Evolutionary conservation across 495 filamentous ascomycete genomes (phyloP).

Genomic region (Xylaria flabelliformis): DNA sequence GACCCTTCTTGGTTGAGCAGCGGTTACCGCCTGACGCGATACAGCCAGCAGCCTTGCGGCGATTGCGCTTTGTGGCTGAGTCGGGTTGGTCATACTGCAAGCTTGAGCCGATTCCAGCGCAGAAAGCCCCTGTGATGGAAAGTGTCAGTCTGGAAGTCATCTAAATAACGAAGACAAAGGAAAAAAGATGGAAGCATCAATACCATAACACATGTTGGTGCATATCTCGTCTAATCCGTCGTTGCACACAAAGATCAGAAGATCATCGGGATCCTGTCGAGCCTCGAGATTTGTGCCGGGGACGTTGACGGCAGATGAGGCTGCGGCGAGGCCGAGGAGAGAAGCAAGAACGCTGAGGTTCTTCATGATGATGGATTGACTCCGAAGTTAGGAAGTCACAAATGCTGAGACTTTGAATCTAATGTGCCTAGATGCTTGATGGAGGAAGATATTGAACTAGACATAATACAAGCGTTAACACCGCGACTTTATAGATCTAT

Average conservation of each 20-base stretch:
- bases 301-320: conserved; percentile 1
- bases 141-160: background rate
- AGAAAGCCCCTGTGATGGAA: background rate
- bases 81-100: conserved; percentile 9
- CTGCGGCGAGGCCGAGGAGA: conserved; percentile 1
- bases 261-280: conserved; percentile 12
- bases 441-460: background rate
- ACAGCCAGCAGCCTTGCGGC: background rate
- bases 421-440: background rate
- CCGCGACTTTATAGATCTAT: background rate
- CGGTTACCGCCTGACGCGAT: conserved; percentile 18
- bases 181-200: background rate
- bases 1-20: conserved; percentile 1
- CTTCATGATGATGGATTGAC: background rate
- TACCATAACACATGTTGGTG: conserved; percentile 19
- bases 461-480: background rate
- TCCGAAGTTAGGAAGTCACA: background rate
- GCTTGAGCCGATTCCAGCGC: background rate
- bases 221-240: conserved; percentile 12
- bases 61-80: background rate
- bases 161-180: background rate
- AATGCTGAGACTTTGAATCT: background rate
- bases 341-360: background rate
- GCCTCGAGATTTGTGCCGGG: background rate
- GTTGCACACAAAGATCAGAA: conserved; percentile 15